Percentiles rank a stretch among this genome's conserved stretches.
Conservation (phyloP, 108 stramenopile genomes). For the Skeletonema menzelii region DNA sequence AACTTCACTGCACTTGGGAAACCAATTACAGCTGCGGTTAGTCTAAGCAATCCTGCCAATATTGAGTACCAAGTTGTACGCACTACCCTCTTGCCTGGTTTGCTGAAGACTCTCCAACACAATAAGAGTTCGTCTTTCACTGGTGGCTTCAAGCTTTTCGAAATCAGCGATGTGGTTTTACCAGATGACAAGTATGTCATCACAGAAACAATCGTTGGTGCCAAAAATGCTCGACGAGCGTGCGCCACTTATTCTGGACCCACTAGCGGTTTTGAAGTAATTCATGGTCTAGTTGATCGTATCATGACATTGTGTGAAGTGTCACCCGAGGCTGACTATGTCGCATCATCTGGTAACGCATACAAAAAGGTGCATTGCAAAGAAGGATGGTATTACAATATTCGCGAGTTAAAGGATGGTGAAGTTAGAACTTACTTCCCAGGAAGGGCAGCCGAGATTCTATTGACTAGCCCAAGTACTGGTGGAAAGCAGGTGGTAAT, state of each 20-base stretch:
- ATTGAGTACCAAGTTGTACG: conserved; percentile 97
- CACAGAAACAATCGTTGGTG: conserved; percentile 92
- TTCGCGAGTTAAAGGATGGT: conserved; percentile 58
- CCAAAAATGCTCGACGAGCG: conserved; percentile 85
- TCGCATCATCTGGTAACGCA: conserved; percentile 62
- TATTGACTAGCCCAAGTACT: conserved; percentile 70
- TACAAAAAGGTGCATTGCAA: conserved; percentile 75
- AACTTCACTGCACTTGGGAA: conserved; percentile 89
- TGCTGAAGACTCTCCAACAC: conserved; percentile 94
- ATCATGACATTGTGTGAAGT: conserved; percentile 95
- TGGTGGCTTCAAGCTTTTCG: conserved; percentile 90
- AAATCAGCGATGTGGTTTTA: conserved; percentile 95
- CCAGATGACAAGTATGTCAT: conserved; percentile 84
- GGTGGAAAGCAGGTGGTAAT: conserved; percentile 51
- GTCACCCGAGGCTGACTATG: conserved; percentile 75
- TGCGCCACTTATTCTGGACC: conserved; percentile 94
- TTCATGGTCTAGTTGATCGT: conserved; percentile 97
- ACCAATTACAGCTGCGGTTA: conserved; percentile 75
- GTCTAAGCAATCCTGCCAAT: conserved; percentile 96
- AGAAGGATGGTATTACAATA: conserved; percentile 86
- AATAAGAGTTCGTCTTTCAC: conserved; percentile 86
- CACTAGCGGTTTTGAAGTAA: conserved; percentile 97
- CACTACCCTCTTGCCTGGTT: conserved; percentile 94
- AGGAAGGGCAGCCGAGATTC: conserved; percentile 92
- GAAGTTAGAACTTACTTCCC: conserved; percentile 90